These are phyloP conservation scores for Uncinocarpus reesii DNA, from an alignment of 2,329 filamentous ascomycete genomes.

Conservation along the genomic window DNA sequence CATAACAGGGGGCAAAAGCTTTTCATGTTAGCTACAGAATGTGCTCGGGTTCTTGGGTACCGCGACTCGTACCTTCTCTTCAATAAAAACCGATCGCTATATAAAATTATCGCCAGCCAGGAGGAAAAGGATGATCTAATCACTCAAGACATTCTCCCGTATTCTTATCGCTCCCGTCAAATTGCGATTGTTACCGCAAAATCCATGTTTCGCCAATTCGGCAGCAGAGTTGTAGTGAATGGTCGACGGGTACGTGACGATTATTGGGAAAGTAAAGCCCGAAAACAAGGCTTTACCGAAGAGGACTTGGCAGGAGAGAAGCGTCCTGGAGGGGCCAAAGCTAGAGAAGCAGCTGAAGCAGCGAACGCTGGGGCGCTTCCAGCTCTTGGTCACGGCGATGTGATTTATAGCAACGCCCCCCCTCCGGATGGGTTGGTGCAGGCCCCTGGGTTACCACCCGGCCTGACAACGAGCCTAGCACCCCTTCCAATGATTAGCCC, in stretches of 20 bases:
- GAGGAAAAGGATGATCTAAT: constrained; percentile 95
- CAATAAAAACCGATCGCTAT: constrained; percentile 94
- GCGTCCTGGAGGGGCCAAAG: constrained; percentile 80
- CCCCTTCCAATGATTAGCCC: constrained; percentile 78
- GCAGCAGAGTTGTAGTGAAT: constrained; percentile 81
- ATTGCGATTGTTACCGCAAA: constrained; percentile 96
- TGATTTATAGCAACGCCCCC: constrained; percentile 72
- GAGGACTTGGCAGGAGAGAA: constrained; percentile 94
- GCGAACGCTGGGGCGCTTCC: constrained; percentile 48
- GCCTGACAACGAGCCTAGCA: constrained; percentile 59
- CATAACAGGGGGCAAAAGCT: constrained; percentile 84
- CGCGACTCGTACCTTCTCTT: constrained; percentile 96
- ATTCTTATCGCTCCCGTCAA: constrained; percentile 95
- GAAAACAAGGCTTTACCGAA: constrained; percentile 96
- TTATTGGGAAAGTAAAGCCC: constrained; percentile 96
- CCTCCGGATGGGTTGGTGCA: constrained; percentile 55
- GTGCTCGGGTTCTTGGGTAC: constrained; percentile 84
- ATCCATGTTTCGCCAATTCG: constrained; percentile 98
- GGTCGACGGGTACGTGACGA: constrained; percentile 89
- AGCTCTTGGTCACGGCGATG: constrained; percentile 65
- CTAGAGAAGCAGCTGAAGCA: constrained; percentile 68
- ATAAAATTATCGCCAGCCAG: constrained; percentile 95
- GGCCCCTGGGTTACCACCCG: constrained; percentile 62
- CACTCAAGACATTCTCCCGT: constrained; percentile 85
- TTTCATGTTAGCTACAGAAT: constrained; percentile 98